Evolutionary conservation across 2,329 filamentous ascomycete genomes (phyloP).

Genomic region (Pseudogymnoascus sp.): DNA sequence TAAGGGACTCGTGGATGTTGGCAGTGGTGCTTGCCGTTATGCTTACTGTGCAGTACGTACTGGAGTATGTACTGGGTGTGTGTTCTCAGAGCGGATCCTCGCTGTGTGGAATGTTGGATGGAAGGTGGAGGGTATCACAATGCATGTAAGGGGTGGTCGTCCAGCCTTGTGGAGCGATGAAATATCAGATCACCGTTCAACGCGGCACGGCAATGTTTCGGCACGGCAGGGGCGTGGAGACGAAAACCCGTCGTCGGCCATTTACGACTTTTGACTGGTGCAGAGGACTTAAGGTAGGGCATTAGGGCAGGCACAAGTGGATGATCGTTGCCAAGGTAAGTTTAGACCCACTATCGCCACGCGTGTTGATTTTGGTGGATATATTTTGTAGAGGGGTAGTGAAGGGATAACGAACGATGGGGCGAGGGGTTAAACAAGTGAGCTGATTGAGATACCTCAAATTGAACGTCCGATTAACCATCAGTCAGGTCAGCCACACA

Average conservation of each 20-base stretch:
- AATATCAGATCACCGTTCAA: neutral
- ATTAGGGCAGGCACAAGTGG: conserved; percentile 6
- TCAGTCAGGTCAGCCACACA: neutral
- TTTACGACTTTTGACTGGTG: neutral
- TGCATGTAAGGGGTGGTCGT: neutral
- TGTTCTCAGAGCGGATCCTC: neutral
- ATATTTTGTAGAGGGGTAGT: neutral
- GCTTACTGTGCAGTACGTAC: neutral
- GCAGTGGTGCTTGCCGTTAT: neutral
- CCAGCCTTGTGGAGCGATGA: neutral
- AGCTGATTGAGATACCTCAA: neutral
- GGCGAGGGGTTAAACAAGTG: neutral
- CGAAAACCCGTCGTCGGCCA: neutral
- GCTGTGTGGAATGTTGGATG: neutral
- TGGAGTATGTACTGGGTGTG: neutral
- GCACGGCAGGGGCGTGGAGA: neutral
- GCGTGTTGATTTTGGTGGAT: neutral
- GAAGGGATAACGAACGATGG: neutral
- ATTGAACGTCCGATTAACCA: neutral
- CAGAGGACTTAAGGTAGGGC: neutral
- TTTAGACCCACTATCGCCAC: neutral
- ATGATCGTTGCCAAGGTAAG: neutral
- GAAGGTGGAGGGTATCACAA: neutral
- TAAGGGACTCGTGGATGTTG: neutral
- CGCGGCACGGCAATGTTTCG: conserved; percentile 5